Base-by-base conservation (phyloP, 2,329 filamentous ascomycete species). In the Fusarium subglutinans region DNA sequence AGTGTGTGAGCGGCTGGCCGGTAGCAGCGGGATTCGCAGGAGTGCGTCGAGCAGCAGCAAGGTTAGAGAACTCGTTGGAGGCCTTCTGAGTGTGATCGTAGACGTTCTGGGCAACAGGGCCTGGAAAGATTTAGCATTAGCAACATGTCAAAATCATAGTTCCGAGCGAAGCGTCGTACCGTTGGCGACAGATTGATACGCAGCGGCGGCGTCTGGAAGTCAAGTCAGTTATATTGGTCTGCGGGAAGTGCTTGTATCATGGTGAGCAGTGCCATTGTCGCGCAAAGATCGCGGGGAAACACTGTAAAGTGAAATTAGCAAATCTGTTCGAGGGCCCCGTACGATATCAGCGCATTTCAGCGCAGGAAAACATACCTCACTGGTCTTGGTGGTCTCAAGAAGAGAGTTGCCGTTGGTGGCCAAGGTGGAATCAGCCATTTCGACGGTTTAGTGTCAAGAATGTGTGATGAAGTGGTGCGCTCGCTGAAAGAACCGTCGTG, bases 1-100 rank as follows among this genome's bases (percentile, higher is more conserved):
- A 93, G 82, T 92, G 90, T 67, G 90, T 92, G 79, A 92, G 82
- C 57, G 88, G 87, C 81, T 92, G 89, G 77, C 89, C 89, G 53
- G 88, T 90, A 70, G 88, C 89, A 77, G 89, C 86, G 40, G 85
- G 85, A 66, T 84, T 83, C 57, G 82, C 74, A 62, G 89, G 89
- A 56, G 88, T 88, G 79, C 86, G 86, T 79, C 89, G 88, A 75
- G 89, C 80, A 70, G 86, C 86, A 77, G 88, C 88, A 54, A 91
- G 85, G 80, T 89, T 89, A 78, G 86, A 86, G 72, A 91, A 83
- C 83, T 91, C 89, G 75, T 81, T 79, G 63, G 84, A 81, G 63
- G 89, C 87, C 85, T 90, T 90, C 66, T 85, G 84, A 63, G 83
- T 81, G 80, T 91, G 85, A 73, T 89, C 85, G 82, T 87, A 88